Evolutionary conservation across 306 rosid species (phyloP).

Genomic region (Ormosia emarginata): DNA sequence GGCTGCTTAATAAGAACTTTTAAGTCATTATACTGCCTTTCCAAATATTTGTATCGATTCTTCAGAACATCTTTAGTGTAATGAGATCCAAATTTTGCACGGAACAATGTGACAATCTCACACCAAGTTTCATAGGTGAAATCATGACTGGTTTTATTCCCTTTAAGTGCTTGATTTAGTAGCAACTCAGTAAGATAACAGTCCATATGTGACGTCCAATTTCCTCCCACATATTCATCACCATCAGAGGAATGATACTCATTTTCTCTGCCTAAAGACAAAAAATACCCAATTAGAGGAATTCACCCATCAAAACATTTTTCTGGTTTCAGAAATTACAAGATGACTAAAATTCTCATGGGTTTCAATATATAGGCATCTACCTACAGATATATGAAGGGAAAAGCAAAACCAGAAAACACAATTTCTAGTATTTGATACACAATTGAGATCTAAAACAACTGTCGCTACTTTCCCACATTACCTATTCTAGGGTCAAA

Average conservation of each 20-base stretch:
- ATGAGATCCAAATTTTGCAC: constrained; percentile 13
- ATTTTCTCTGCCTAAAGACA: constrained; percentile 32
- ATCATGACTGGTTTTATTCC: constrained; percentile 17
- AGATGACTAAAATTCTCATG: neutral
- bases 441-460: neutral
- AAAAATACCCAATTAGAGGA: neutral
- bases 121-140: constrained; percentile 11
- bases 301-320: neutral
- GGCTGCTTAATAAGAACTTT: neutral
- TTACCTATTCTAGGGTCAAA: neutral
- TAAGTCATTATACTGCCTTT: constrained; percentile 13
- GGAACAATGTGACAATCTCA: constrained; percentile 17
- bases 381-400: neutral
- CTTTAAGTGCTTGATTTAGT: constrained; percentile 4
- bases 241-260: constrained; percentile 7
- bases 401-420: neutral
- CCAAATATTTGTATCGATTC: constrained; percentile 7
- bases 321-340: neutral
- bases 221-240: neutral
- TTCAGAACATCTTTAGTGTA: constrained; percentile 10
- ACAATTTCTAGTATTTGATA: neutral
- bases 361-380: neutral
- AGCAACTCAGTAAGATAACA: constrained; percentile 13
- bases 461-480: neutral
- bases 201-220: constrained; percentile 16